phyloP scores from a whole-genome alignment of 2,329 filamentous ascomycete species.

The Ascochyta rabiei region DNA sequence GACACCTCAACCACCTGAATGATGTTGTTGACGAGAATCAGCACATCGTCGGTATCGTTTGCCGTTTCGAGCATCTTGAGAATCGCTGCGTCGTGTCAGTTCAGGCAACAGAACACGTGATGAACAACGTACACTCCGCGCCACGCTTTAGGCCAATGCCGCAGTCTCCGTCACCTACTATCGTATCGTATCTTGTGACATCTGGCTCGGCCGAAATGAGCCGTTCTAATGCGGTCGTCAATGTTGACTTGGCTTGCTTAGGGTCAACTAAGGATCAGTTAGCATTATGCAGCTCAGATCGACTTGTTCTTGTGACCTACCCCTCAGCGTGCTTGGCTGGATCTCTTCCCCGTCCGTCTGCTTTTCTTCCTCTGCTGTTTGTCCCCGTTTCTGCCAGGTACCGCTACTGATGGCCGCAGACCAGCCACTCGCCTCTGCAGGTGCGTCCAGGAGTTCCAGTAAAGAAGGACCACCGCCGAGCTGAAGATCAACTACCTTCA shows the following conservation, averaged over 20 bases:
- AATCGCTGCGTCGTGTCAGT: slow-evolving; percentile 46
- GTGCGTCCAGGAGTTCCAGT: slow-evolving; percentile 71
- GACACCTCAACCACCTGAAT: slow-evolving; percentile 68
- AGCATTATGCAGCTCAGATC: slow-evolving; percentile 1
- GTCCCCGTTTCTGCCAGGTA: slow-evolving; percentile 62
- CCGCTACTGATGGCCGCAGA: slow-evolving; percentile 62
- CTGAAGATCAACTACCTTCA: slow-evolving; percentile 67
- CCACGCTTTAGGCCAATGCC: slow-evolving; percentile 85
- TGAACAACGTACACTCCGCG: slow-evolving; percentile 65
- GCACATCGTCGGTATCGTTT: slow-evolving; percentile 61
- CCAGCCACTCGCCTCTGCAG: slow-evolving; percentile 72
- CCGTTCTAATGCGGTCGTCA: slow-evolving; percentile 63
- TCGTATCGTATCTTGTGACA: slow-evolving; percentile 73
- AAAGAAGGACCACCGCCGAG: slow-evolving; percentile 64
- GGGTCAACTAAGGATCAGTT: slow-evolving; percentile 56
- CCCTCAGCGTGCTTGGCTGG: slow-evolving; percentile 59
- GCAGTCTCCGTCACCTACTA: slow-evolving; percentile 90
- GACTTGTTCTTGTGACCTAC: slow-evolving; percentile 43
- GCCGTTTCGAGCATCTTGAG: slow-evolving; percentile 50
- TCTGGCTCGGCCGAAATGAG: slow-evolving; percentile 70
- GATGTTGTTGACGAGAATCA: slow-evolving; percentile 65
- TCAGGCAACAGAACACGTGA: slow-evolving; percentile 38
- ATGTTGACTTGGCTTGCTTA: slow-evolving; percentile 56
- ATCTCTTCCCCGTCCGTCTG: slow-evolving; percentile 51
- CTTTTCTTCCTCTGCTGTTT: slow-evolving; percentile 51